Evolutionary conservation across 768 basidiomycete genomes (phyloP).

Genomic region (Coprinopsis sp.): DNA sequence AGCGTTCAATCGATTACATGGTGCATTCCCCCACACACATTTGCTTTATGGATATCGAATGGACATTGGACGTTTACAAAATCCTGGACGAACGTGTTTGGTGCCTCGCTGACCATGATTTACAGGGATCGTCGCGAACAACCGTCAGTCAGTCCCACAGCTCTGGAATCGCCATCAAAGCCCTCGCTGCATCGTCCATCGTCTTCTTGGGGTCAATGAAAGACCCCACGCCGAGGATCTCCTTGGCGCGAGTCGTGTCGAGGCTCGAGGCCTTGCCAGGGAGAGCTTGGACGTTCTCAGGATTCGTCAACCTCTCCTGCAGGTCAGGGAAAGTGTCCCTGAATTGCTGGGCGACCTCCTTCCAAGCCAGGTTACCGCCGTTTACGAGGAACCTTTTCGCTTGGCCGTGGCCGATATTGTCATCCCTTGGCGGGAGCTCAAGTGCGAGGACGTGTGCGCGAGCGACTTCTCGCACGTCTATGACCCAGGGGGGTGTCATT

Average conservation of each 20-base stretch:
- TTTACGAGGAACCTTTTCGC: slow-evolving; percentile 28
- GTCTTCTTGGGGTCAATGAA: background rate
- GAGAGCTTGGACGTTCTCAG: slow-evolving; percentile 7
- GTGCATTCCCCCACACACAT: too few relatives aligned
- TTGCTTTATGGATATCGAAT: too few relatives aligned
- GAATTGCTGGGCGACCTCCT: slow-evolving; percentile 23
- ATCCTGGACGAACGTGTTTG: too few relatives aligned
- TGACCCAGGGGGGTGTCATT: slow-evolving; percentile 24
- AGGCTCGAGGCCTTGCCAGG: slow-evolving; percentile 9
- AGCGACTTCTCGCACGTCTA: slow-evolving; percentile 34
- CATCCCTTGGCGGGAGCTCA: slow-evolving; percentile 19
- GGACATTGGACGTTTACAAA: too few relatives aligned
- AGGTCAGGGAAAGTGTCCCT: slow-evolving; percentile 20
- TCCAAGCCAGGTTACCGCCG: slow-evolving; percentile 24
- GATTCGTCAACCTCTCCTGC: slow-evolving; percentile 10
- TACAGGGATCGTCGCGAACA: too few relatives aligned
- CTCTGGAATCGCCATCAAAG: background rate
- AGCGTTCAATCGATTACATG: too few relatives aligned
- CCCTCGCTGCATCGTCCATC: background rate
- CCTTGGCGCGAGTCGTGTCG: slow-evolving; percentile 10
- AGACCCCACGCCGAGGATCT: background rate
- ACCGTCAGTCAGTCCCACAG: background rate
- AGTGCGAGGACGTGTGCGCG: slow-evolving; percentile 30
- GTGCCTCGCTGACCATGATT: too few relatives aligned
- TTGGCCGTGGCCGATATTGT: slow-evolving; percentile 11